phyloP scores from a whole-genome alignment of 2,329 filamentous ascomycete species.

The Beauveria brongniartii region DNA sequence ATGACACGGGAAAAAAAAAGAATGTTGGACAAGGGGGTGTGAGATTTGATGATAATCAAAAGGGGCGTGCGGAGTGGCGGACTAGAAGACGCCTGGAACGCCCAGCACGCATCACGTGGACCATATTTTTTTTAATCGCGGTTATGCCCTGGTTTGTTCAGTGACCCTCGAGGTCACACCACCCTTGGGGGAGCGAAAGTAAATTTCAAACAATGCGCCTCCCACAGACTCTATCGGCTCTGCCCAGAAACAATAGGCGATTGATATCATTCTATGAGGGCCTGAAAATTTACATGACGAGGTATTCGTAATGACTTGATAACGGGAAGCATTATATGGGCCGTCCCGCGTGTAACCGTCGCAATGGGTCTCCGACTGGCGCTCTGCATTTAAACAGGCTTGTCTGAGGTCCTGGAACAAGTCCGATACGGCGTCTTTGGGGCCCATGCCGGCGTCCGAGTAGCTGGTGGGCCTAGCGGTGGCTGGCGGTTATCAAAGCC shows the following conservation, averaged over 20 bases:
- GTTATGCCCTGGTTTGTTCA: not conserved
- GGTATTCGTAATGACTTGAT: not conserved
- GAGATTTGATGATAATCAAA: not conserved
- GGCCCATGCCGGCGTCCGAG: not conserved
- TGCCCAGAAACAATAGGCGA: too few species aligned
- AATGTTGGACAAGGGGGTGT: not conserved
- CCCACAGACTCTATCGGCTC: too few species aligned
- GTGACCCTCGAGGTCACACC: not conserved
- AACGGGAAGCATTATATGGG: not conserved
- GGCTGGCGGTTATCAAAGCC: not conserved
- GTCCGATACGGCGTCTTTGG: constrained; percentile 8
- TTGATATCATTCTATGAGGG: too few species aligned
- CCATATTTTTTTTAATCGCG: not conserved
- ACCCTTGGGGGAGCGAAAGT: not conserved
- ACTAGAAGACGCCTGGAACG: constrained; percentile 11
- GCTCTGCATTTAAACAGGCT: not conserved
- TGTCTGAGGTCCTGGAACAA: constrained; percentile 2
- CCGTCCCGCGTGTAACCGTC: constrained; percentile 8
- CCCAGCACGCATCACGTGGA: constrained; percentile 5
- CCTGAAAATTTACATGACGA: not conserved
- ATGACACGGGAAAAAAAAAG: not conserved
- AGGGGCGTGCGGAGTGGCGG: not conserved
- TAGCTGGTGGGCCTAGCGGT: not conserved
- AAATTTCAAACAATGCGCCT: too few species aligned
- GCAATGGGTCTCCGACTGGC: constrained; percentile 4